Evolutionary conservation across 2,329 filamentous ascomycete genomes (phyloP).

Genomic region (Tolypocladium endophyticum): DNA sequence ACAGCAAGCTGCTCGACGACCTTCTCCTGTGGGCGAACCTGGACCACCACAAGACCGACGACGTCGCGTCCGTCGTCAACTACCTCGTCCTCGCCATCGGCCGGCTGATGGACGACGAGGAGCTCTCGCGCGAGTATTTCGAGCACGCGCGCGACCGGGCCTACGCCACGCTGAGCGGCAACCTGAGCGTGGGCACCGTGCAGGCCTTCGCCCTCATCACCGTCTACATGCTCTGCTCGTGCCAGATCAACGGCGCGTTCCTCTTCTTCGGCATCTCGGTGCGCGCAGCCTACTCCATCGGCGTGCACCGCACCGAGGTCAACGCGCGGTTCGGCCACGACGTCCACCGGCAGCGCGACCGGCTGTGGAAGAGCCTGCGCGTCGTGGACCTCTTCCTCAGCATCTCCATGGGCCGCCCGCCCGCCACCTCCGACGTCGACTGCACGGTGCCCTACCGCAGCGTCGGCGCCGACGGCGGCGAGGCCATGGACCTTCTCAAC

Average conservation of each 20-base stretch:
- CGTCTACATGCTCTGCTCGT: conserved; percentile 42
- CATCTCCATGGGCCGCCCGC: conserved; percentile 43
- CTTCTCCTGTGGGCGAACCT: conserved; percentile 31
- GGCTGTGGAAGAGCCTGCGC: conserved; percentile 43
- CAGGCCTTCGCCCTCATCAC: conserved; percentile 40
- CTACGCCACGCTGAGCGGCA: conserved; percentile 31
- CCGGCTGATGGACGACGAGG: conserved; percentile 29
- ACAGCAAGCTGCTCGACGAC: conserved; percentile 24
- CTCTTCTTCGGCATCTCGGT: conserved; percentile 43
- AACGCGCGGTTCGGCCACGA: conserved; percentile 39
- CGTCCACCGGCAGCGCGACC: conserved; percentile 32
- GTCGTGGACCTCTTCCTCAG: conserved; percentile 42
- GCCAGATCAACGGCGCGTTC: conserved; percentile 44
- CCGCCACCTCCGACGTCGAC: conserved; percentile 41
- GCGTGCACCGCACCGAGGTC: conserved; percentile 42
- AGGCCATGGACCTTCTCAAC: conserved; percentile 35
- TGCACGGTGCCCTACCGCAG: conserved; percentile 39
- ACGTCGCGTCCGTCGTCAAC: conserved; percentile 31
- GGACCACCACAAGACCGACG: conserved; percentile 11
- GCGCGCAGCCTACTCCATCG: conserved; percentile 41
- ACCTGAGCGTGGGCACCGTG: conserved; percentile 37
- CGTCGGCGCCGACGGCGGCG: conserved; percentile 22
- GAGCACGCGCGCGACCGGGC: conserved; percentile 37
- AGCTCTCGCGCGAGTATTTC: conserved; percentile 33
- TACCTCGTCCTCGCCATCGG: conserved; percentile 42